Evolutionary conservation across 371 early-diverging fungal genomes (phyloP), one percentile per base, ranked within the genome.

Genomic region (Zychaea mexicana): DNA sequence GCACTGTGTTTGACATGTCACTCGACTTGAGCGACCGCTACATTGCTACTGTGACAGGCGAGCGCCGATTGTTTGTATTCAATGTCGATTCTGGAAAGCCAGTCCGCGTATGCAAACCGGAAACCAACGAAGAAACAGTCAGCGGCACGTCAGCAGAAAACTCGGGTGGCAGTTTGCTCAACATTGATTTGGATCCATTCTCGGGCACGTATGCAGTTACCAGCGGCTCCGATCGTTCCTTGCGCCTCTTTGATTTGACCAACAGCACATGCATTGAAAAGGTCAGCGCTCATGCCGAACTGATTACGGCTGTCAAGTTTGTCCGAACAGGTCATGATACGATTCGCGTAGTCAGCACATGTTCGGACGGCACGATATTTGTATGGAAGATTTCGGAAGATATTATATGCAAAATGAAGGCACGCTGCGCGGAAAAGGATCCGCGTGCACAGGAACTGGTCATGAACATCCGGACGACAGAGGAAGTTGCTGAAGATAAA

Each of bases 351-450:
- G 74, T 92, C 26, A 89, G 92, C 9, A 91, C 92, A 5, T 85
- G 90, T 60, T 91, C 88, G 0, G 93, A 94, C 65, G 92, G 94
- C 0, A 91, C 90, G 13, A 76, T 93, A 9, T 86, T 93, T 71
- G 81, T 94, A 0, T 94, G 94, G 94, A 78, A 80, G 54, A 66
- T 93, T 2, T 71, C 80, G 2, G 69, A 74, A 26, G 83, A 85
- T 5, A 67, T 91, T 22, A 69, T 83, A n/a, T 68, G 69, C 6
- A 77, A 83, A 39, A 88, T 88, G 84, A 64, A 62, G 28, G 65
- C 78, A n/a, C 60, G 82, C 2, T 67, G 73, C 0, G 47, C 24
- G 24, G 74, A 76, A 7, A 59, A 66, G 22, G 70, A 68, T 24
- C 31, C 52, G 15, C 64, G 62, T 33, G 54, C 64, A n/a, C 52